phyloP scores from a whole-genome alignment of 1,284 basidiomycete genomes.

The Afroboletus lepidellus region DNA sequence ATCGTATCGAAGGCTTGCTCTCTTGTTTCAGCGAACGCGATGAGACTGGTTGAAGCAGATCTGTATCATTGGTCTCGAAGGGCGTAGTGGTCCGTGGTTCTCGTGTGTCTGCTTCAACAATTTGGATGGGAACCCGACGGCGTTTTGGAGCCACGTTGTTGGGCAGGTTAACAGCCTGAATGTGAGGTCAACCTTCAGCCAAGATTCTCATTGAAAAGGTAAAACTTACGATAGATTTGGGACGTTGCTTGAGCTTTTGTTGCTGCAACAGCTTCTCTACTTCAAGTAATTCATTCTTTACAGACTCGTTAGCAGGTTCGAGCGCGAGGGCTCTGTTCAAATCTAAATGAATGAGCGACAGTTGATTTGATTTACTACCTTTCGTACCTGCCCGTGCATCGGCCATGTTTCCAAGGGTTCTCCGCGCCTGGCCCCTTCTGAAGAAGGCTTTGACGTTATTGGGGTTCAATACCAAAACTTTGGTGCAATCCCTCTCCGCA shows the following conservation, averaged over 20 bases:
- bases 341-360: conserved; percentile 42
- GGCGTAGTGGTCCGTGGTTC: not conserved
- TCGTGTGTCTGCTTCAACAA: conserved; percentile 45
- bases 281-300: conserved; percentile 54
- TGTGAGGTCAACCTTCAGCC: conserved; percentile 8
- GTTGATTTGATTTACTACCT: not conserved
- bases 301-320: conserved; percentile 59
- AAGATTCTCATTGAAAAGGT: conserved; percentile 1
- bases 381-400: conserved; percentile 59
- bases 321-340: conserved; percentile 51
- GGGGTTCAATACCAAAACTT: conserved; percentile 49
- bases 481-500: conserved; percentile 70
- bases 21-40: conserved; percentile 25
- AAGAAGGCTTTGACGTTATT: conserved; percentile 72
- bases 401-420: conserved; percentile 46
- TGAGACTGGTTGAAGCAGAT: conserved; percentile 30
- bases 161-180: conserved; percentile 13
- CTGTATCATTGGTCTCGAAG: conserved; percentile 3
- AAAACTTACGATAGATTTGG: conserved; percentile 13
- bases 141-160: conserved; percentile 35
- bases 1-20: conserved; percentile 6
- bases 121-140: conserved; percentile 68
- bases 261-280: conserved; percentile 41
- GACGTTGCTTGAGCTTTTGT: conserved; percentile 33
- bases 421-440: conserved; percentile 66